phyloP scores from a whole-genome alignment of 139 green algal genomes.

The Tetradesmus obliquus region DNA sequence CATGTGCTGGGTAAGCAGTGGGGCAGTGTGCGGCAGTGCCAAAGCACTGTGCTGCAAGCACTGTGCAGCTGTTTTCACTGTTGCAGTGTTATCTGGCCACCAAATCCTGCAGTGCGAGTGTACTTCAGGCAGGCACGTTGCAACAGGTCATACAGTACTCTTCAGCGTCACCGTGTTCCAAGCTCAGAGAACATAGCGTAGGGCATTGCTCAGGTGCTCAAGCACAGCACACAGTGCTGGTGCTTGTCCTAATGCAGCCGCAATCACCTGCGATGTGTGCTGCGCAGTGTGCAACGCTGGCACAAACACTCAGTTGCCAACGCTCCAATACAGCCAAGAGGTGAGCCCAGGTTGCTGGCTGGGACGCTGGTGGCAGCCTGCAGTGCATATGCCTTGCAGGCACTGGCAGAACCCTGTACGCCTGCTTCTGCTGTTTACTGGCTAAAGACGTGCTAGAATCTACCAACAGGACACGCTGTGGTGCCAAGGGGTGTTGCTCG shows the following conservation, averaged over 20 bases:
- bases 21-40: not conserved
- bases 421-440: too few species aligned
- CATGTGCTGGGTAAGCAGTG: constrained; percentile 54
- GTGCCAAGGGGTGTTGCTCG: too few species aligned
- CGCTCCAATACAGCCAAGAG: constrained; percentile 71
- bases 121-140: not conserved
- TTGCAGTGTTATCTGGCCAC: not conserved
- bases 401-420: too few species aligned
- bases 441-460: too few species aligned
- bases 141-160: too few species aligned
- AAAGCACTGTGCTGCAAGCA: not conserved
- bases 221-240: not conserved
- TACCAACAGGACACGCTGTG: too few species aligned
- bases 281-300: constrained; percentile 77
- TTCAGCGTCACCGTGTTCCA: too few species aligned
- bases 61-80: too few species aligned
- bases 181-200: too few species aligned
- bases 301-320: constrained; percentile 81
- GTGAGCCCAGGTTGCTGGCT: not conserved
- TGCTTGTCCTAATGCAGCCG: not conserved
- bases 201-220: not conserved
- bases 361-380: too few species aligned
- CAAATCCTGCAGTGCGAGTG: not conserved
- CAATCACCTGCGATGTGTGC: not conserved
- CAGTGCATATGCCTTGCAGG: too few species aligned